Conservation (phyloP, 768 basidiomycete genomes). For the Sporobolomyces phaffii region DNA sequence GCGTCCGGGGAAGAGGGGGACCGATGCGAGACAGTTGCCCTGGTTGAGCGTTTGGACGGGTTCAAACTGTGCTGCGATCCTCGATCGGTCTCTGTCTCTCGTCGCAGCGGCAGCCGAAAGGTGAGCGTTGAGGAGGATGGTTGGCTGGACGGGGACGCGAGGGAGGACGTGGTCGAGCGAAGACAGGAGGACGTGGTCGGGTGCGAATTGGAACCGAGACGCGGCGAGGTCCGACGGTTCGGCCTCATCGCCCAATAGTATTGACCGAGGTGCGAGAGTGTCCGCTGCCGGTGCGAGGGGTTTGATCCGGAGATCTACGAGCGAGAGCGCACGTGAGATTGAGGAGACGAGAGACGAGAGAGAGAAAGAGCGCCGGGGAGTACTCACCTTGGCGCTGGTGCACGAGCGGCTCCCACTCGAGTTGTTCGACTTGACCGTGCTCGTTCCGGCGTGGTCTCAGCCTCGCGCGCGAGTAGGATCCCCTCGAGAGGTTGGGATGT, state of each 20-base stretch:
- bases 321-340: background rate
- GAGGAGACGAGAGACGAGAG: background rate
- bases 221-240: too few species aligned
- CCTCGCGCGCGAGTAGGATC: background rate
- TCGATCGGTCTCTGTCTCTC: background rate
- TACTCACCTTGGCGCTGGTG: slow-evolving; percentile 3
- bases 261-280: too few species aligned
- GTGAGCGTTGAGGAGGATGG: slow-evolving; percentile 23
- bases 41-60: slow-evolving; percentile 13
- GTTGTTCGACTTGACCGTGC: background rate
- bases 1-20: too few species aligned
- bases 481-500: background rate
- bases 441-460: background rate
- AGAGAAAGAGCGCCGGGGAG: background rate
- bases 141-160: slow-evolving; percentile 12
- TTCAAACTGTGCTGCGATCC: background rate
- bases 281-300: too few species aligned
- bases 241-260: too few species aligned
- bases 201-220: too few species aligned
- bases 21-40: slow-evolving; percentile 19
- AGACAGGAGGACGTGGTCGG: too few species aligned
- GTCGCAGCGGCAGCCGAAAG: background rate
- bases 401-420: slow-evolving; percentile 11
- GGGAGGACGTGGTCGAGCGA: background rate
- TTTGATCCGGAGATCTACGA: slow-evolving; percentile 13